phyloP scores from a whole-genome alignment of 148 eudicot species.

The Dysphania ambrosioides region DNA sequence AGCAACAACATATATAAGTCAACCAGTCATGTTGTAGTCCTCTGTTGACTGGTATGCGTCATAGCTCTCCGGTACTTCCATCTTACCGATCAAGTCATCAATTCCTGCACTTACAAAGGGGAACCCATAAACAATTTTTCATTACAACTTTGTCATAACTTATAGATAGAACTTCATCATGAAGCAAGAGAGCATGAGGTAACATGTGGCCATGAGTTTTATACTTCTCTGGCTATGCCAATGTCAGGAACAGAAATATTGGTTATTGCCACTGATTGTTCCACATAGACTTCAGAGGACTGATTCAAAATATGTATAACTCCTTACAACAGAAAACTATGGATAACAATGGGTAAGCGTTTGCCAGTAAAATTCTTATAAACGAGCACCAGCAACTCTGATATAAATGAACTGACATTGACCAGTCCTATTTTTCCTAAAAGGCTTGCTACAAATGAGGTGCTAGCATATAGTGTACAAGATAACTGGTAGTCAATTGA shows the following conservation, averaged over 20 bases:
- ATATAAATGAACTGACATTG: not conserved
- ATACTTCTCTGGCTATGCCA: not conserved
- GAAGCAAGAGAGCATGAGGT: not conserved
- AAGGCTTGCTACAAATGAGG: not conserved
- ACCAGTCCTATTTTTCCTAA: not conserved
- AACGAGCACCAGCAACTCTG: not conserved
- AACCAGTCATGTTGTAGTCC: constrained; percentile 59
- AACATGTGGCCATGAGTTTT: not conserved
- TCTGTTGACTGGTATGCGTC: constrained; percentile 46
- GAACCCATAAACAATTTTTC: not conserved
- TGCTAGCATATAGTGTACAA: not conserved
- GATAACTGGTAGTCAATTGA: not conserved
- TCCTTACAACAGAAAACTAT: too few species aligned
- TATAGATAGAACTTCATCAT: not conserved
- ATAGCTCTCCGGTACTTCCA: constrained; percentile 58
- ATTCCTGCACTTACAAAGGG: constrained; percentile 44
- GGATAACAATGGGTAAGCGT: not conserved
- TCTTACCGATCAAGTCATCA: constrained; percentile 61
- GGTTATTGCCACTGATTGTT: too few species aligned
- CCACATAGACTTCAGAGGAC: too few species aligned
- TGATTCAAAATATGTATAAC: too few species aligned
- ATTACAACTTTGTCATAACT: not conserved
- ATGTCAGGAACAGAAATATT: not conserved
- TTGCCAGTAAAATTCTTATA: not conserved
- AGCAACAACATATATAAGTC: constrained; percentile 15